Base-by-base conservation (phyloP, 768 basidiomycete genomes). In the Termitomyces sp. region DNA sequence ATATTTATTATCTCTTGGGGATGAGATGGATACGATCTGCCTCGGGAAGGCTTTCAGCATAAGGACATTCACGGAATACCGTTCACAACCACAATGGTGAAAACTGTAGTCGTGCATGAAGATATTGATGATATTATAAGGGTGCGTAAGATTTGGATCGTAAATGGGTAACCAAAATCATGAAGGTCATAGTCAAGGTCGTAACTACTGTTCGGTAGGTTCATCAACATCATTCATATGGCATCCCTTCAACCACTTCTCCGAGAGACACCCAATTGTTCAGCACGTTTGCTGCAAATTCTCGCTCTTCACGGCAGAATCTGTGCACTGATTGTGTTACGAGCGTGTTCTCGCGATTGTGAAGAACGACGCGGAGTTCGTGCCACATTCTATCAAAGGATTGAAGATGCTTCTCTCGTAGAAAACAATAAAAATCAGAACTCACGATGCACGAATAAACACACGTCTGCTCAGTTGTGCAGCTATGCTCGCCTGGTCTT, bases 331-430 rank as follows among this genome's bases (percentile, higher is more conserved):
- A 76, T 61, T 87, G 78, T 0, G 89, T 89, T 30, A 95, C 73
- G 37, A 95, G 79, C 0, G 89, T 81, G 64, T 93, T 92, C 74
- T 97, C 95, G 56, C 89, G 80, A 63, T 95, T 94, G 71, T 97
- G 94, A 47, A 96, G 75, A 39, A 98, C 88, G 18, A 94, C 91
- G 24, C 92, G 86, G n/a, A 96, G 78, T 71, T 98, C 95, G 66
- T 96, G 91, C 94, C 95, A 98, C 82, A 97, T 84, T 63, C 95
- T 94, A 64, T 33, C 55, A 41, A 48, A 54, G 49, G 9, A 49
- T 52, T 45, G 39, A 47, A 37, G 55, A 61, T n/a, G 20, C 1
- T 13, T 27, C 41, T 33, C 22, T 37, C 8, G 18, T n/a, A 6
- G 44, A 27, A 55, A 27, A 27, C 27, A 27, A n/a, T n/a, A 20